Evolutionary conservation across 306 rosid genomes (phyloP).

Genomic region (Castanopsis chinensis): DNA sequence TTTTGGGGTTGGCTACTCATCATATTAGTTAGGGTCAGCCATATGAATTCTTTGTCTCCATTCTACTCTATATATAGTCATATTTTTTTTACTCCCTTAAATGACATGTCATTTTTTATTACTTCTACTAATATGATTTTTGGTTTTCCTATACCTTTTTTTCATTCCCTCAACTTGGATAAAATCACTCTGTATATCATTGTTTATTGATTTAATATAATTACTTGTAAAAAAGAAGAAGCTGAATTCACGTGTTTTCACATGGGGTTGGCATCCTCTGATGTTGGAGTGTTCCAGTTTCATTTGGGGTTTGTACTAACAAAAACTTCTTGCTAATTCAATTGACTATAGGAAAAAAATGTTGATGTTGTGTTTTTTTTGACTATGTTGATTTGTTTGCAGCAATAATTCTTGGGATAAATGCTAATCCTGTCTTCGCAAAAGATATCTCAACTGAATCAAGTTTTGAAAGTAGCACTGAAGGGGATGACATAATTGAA

Average conservation of each 20-base stretch:
- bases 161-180: too few relatives aligned
- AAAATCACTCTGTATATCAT: too few relatives aligned
- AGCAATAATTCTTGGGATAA: slow-evolving; percentile 61
- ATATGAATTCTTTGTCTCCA: too few relatives aligned
- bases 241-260: not conserved
- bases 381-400: slow-evolving; percentile 27
- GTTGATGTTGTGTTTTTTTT: slow-evolving; percentile 13
- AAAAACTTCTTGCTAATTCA: not conserved
- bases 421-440: slow-evolving; percentile 64
- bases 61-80: too few relatives aligned
- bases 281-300: not conserved
- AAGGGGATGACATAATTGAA: slow-evolving; percentile 37
- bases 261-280: not conserved
- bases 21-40: too few relatives aligned
- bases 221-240: not conserved
- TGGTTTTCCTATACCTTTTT: too few relatives aligned
- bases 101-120: too few relatives aligned
- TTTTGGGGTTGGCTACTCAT: too few relatives aligned
- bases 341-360: slow-evolving; percentile 1
- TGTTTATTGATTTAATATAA: too few relatives aligned
- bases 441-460: slow-evolving; percentile 45
- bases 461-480: slow-evolving; percentile 37
- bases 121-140: too few relatives aligned
- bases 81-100: too few relatives aligned
- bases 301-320: not conserved